Evolutionary conservation across 768 basidiomycete species (phyloP).

Genomic region (Termitomyces sp.): DNA sequence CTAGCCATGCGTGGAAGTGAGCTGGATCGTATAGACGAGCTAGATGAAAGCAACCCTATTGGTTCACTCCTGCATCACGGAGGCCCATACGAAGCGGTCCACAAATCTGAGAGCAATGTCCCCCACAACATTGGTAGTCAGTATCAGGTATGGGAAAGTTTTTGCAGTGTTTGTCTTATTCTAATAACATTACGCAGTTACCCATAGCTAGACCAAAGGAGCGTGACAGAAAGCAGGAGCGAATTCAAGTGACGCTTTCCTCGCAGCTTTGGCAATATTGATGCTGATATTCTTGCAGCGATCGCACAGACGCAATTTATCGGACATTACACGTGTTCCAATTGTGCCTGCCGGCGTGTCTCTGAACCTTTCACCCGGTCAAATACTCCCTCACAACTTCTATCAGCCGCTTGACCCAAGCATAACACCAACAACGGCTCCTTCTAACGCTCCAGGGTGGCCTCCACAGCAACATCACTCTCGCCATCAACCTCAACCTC

Average conservation of each 20-base stretch:
- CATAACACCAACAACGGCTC: neutral
- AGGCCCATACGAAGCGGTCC: constrained; percentile 72
- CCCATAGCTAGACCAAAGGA: constrained; percentile 1
- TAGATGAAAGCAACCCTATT: constrained; percentile 73
- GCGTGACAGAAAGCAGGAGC: constrained; percentile 6
- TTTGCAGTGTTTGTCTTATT: neutral
- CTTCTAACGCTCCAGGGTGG: constrained; percentile 9
- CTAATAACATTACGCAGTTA: constrained; percentile 6
- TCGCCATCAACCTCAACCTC: constrained; percentile 3
- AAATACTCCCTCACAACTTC: constrained; percentile 44
- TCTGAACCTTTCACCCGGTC: constrained; percentile 52
- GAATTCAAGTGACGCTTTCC: constrained; percentile 9
- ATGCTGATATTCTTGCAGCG: constrained; percentile 4
- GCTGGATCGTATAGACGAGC: constrained; percentile 73
- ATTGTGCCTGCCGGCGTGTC: constrained; percentile 39
- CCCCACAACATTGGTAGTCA: constrained; percentile 24
- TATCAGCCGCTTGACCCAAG: constrained; percentile 11
- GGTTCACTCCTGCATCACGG: constrained; percentile 63
- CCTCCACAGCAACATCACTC: constrained; percentile 5
- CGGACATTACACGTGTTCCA: constrained; percentile 15
- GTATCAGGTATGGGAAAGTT: constrained; percentile 13
- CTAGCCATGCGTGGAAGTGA: constrained; percentile 22
- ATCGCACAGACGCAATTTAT: constrained; percentile 5
- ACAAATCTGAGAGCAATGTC: constrained; percentile 20
- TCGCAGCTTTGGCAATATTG: neutral